Evolutionary conservation across 371 early-diverging fungal genomes (phyloP).

Genomic region (Circinella umbellata): DNA sequence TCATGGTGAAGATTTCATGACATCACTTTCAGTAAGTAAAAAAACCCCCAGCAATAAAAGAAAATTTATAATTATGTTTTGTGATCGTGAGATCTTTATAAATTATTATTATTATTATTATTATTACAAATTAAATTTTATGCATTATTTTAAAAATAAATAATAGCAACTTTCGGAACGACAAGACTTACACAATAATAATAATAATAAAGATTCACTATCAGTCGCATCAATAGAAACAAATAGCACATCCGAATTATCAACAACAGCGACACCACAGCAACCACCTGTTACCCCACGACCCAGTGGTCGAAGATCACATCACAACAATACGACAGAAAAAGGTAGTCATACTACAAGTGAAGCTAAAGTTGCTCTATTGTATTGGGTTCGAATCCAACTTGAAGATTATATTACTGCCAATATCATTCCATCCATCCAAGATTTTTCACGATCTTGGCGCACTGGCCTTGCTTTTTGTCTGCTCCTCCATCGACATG

Average conservation of each 20-base stretch:
- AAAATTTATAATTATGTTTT: too few relatives aligned
- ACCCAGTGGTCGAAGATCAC: background rate
- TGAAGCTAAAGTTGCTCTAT: constrained; percentile 62
- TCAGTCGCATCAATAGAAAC: background rate
- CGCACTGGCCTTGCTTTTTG: constrained; percentile 76
- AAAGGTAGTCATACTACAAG: constrained; percentile 9
- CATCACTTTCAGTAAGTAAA: constrained; percentile 36
- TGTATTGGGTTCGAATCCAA: constrained; percentile 76
- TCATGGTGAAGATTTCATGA: constrained; percentile 45
- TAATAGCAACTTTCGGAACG: constrained; percentile 17
- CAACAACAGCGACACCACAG: background rate
- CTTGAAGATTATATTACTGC: constrained; percentile 64
- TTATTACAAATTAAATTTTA: background rate
- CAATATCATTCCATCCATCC: constrained; percentile 61
- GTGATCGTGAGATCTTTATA: too few relatives aligned
- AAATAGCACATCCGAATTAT: background rate
- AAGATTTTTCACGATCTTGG: constrained; percentile 77
- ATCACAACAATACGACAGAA: background rate
- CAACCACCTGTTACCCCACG: constrained; percentile 2
- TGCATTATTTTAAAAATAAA: background rate
- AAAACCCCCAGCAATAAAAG: too few relatives aligned
- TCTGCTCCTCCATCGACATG: constrained; percentile 72
- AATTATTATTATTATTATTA: background rate
- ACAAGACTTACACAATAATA: background rate
- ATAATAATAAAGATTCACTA: background rate